Conservation (phyloP, 2,329 filamentous ascomycete species). For the Penicillium brevicompactum region DNA sequence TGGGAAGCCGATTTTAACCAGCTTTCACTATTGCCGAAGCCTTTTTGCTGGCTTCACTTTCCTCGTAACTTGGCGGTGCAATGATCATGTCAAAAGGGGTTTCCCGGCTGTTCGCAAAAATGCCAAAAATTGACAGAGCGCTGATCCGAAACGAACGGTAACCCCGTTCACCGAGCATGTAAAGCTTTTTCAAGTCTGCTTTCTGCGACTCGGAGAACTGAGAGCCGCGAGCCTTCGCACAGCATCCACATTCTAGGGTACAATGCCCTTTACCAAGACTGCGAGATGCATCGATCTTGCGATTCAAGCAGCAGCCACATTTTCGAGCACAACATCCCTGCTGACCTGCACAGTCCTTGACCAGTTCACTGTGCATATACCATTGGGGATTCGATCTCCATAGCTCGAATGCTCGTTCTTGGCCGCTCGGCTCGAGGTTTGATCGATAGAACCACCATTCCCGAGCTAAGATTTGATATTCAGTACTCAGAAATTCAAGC, state of each 20-base stretch:
- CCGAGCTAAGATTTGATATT: neutral
- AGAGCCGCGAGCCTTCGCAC: neutral
- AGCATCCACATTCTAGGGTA: neutral
- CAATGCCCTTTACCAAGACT: constrained; percentile 1
- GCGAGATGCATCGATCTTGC: neutral
- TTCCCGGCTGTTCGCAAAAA: too few relatives aligned
- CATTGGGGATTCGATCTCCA: constrained; percentile 12
- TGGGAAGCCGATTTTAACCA: too few relatives aligned
- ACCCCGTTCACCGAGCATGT: too few relatives aligned
- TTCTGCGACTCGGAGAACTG: neutral
- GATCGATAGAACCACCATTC: neutral
- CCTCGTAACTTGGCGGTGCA: too few relatives aligned
- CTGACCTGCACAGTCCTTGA: constrained; percentile 3
- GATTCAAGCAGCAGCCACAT: neutral
- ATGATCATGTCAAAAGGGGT: too few relatives aligned
- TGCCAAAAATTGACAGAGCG: too few relatives aligned
- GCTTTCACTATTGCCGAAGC: too few relatives aligned
- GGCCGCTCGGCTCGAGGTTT: neutral
- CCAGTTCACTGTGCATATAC: constrained; percentile 9
- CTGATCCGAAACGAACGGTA: neutral
- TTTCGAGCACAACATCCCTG: constrained; percentile 4
- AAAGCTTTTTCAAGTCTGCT: neutral
- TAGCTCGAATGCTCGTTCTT: constrained; percentile 4
- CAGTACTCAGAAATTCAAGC: neutral
- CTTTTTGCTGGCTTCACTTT: too few relatives aligned